Conservation (phyloP, 2,329 filamentous ascomycete species). For the Gnomoniopsis sp. region DNA sequence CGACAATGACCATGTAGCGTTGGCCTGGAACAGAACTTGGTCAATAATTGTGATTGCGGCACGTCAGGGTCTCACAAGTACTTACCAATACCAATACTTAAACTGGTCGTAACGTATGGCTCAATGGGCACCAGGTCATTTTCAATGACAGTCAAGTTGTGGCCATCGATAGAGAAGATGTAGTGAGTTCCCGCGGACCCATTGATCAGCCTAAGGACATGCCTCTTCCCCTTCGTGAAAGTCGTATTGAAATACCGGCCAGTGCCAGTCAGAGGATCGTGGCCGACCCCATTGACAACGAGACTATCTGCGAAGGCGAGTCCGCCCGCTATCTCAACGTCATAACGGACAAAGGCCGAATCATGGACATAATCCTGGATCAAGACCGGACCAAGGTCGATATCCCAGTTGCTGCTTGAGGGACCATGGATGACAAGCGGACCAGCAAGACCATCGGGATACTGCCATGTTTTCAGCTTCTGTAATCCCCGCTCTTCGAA, state of each 20-base stretch:
- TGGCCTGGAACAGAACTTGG: constrained; percentile 21
- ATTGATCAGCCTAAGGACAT: constrained; percentile 41
- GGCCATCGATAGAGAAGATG: constrained; percentile 39
- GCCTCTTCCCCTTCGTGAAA: constrained; percentile 34
- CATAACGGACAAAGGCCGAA: constrained; percentile 20
- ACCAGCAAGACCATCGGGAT: constrained; percentile 43
- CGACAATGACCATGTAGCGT: constrained; percentile 39
- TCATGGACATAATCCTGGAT: constrained; percentile 46
- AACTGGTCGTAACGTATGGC: constrained; percentile 30
- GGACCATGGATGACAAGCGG: constrained; percentile 46
- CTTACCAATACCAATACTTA: constrained; percentile 14
- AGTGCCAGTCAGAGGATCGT: constrained; percentile 17
- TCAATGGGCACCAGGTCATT: constrained; percentile 43
- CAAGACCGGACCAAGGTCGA: constrained; percentile 43
- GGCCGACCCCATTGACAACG: constrained; percentile 33
- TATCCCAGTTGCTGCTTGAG: constrained; percentile 41
- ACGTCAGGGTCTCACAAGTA: background rate
- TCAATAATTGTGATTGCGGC: background rate
- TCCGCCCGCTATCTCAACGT: constrained; percentile 17
- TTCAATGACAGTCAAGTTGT: constrained; percentile 42
- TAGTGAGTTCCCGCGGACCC: constrained; percentile 38
- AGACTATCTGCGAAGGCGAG: constrained; percentile 27
- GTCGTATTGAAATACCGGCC: constrained; percentile 15
- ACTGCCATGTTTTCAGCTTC: constrained; percentile 25
- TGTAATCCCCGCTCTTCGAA: constrained; percentile 7